Evolutionary conservation across 495 filamentous ascomycete genomes (phyloP), one percentile per base, ranked within the genome.

Genomic region (Xylaria palmicola): DNA sequence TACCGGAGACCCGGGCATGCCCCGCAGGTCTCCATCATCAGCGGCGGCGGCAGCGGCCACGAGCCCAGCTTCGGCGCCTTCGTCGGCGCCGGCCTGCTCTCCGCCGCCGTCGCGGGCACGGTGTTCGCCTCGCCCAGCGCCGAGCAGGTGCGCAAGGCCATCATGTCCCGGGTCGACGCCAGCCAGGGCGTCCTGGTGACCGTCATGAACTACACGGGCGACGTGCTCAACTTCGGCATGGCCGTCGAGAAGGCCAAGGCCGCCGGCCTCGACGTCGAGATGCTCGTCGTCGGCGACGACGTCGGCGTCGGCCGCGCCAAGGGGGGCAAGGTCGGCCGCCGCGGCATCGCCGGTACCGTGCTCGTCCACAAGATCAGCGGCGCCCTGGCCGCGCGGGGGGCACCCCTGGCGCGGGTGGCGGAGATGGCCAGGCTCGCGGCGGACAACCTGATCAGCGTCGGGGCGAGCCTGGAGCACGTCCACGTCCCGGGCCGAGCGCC

Each of bases 231-330:
- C 73, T 98, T 98, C 71, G 94, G 94, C 36, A 88, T 98, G 81
- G 94, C 86, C 0, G 88, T 93, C 19, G 94, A 97, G 75, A 97
- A 97, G 77, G 92, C 91, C 10, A 87, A 88, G 60, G 92, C 92
- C 0, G 81, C 85, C 0, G 94, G 91, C 0, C 74, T 92, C 47
- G 76, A 86, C 27, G 90, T 92, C 0, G 92, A 97, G 71, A 96
- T 97, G 88, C 87, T 97, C 22, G 88, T 96, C 9, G 92, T 98
- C 32, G 91, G 86, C n/a, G 94, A 98, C 66, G 94, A 98, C 73
- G 94, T 93, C 0, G 92, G 93, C 19, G 94, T 98, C 30, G 94
- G 94, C 1, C 80, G 92, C 59, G 78, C 76, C 47, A 88, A 87
- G 74, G 85, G 88, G 6, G 93, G 94, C 3, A 97, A 96, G 73